Base-by-base conservation (phyloP, 768 basidiomycete genomes). In the Suillus spraguei region DNA sequence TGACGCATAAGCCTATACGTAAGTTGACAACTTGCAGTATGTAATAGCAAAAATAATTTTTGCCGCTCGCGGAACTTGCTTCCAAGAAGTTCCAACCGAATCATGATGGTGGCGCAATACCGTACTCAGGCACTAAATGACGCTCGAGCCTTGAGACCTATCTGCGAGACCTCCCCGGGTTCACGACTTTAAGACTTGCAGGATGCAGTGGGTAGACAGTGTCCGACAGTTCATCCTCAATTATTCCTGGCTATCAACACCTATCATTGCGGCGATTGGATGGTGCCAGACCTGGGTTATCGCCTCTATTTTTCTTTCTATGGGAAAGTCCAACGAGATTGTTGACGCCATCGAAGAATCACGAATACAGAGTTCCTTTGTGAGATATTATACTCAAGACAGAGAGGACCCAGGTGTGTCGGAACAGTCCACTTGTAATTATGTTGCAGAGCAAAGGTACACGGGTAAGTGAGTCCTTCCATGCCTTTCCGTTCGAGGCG, bases 161-260 rank as follows among this genome's bases (percentile, higher is more conserved):
- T 38, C 35, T 35, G 17, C 50, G 17, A 52, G 32, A 53, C 17
- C 4, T 47, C 46, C 24, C 11, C 52, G n/a, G 35, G 35, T 36
- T n/a, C 35, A 36, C 35, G 54, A 13, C 36, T 55, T 38, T 36
- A 5, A 17, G 36, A 50, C 49, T 17, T 8, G 28, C 14, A 50
- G 50, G 3, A 58, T 58, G 56, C 28, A 28, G 28, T 58, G 56
- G 56, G 20, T 39, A 20, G 38, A 58, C 38, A 58, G 56, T 28
- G 56, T 58, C 11, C 56, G 56, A 41, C 16, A 58, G 10, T 58
- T 58, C 38, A 58, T 58, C 56, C 24, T 58, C 56, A 20, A 58
- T 17, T 41, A 58, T 58, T 58, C 56, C 24, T 58, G 56, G 56
- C 38, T 58, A 28, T 39, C 56, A 58, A 58, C 56, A 41, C 56